A percentile compares a stretch with the other conserved stretches of the same genome.
Conservation (phyloP, 2,329 filamentous ascomycete genomes). For the Colletotrichum magnum region DNA sequence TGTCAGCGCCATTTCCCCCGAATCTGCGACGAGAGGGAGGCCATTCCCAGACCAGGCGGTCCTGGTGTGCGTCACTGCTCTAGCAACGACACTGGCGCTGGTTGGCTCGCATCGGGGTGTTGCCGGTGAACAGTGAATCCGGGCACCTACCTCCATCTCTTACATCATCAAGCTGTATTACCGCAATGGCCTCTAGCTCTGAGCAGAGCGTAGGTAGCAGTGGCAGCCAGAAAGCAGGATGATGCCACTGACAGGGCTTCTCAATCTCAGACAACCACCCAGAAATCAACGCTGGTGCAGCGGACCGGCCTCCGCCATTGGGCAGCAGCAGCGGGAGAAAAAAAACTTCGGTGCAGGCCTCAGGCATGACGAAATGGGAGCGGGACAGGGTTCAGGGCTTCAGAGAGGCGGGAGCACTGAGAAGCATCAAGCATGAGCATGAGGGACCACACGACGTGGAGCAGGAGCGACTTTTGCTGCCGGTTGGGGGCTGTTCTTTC, state of each 20-base stretch:
- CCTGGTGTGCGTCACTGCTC: slow-evolving; percentile 32
- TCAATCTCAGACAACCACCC: neutral
- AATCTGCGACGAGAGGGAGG: slow-evolving; percentile 24
- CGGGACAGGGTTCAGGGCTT: slow-evolving; percentile 30
- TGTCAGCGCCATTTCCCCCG: neutral
- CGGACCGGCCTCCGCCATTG: slow-evolving; percentile 1
- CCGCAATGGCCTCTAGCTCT: too few relatives aligned
- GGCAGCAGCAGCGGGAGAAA: neutral
- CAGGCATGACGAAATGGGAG: slow-evolving; percentile 4
- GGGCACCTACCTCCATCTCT: too few relatives aligned
- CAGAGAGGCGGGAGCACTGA: neutral
- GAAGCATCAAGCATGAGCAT: too few relatives aligned
- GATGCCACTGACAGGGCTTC: slow-evolving; percentile 13
- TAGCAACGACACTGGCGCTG: slow-evolving; percentile 22
- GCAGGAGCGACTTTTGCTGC: too few relatives aligned
- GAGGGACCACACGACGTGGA: too few relatives aligned
- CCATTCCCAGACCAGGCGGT: slow-evolving; percentile 11
- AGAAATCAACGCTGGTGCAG: slow-evolving; percentile 3
- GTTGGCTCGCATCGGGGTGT: too few relatives aligned
- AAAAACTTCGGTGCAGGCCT: neutral
- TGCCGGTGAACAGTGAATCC: too few relatives aligned
- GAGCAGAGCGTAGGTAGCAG: neutral
- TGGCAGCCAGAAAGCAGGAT: neutral
- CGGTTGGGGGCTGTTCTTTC: too few relatives aligned
- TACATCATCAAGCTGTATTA: too few relatives aligned